phyloP scores from a whole-genome alignment of 2,329 filamentous ascomycete species.

The Xylariaceae sp. region DNA sequence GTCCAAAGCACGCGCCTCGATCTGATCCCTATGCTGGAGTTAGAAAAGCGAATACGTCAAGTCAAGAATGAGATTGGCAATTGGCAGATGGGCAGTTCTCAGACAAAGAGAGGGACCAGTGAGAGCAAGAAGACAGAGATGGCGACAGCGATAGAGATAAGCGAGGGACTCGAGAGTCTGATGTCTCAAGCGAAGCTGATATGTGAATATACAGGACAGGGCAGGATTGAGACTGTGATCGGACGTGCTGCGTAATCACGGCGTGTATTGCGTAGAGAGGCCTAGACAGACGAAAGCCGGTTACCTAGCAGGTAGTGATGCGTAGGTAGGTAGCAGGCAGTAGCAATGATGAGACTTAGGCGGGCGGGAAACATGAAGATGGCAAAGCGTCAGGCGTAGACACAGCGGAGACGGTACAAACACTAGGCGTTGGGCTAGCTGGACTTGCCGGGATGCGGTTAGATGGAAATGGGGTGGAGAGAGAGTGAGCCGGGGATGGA shows the following conservation, averaged over 20 bases:
- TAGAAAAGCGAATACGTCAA: background rate
- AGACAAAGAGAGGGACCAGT: too few species aligned
- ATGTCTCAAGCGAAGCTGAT: background rate
- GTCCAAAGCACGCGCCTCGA: too few species aligned
- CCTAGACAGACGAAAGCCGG: too few species aligned
- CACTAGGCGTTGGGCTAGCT: background rate
- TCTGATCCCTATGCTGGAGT: background rate
- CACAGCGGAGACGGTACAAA: background rate
- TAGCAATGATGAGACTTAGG: background rate
- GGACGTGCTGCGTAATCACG: background rate
- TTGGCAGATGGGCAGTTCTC: background rate
- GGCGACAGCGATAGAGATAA: background rate
- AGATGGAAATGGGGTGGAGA: background rate
- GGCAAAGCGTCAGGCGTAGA: background rate
- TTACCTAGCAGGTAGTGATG: background rate
- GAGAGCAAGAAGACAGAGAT: background rate
- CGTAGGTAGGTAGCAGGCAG: background rate
- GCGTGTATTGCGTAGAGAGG: too few species aligned
- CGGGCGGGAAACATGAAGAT: background rate
- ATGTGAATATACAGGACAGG: background rate
- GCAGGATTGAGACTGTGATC: background rate
- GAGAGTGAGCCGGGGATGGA: background rate
- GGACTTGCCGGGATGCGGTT: background rate
- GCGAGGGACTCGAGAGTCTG: background rate
- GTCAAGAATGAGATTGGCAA: background rate